Evolutionary conservation across 1,139 yeast species (phyloP).

Genomic region (Diutina sp.): DNA sequence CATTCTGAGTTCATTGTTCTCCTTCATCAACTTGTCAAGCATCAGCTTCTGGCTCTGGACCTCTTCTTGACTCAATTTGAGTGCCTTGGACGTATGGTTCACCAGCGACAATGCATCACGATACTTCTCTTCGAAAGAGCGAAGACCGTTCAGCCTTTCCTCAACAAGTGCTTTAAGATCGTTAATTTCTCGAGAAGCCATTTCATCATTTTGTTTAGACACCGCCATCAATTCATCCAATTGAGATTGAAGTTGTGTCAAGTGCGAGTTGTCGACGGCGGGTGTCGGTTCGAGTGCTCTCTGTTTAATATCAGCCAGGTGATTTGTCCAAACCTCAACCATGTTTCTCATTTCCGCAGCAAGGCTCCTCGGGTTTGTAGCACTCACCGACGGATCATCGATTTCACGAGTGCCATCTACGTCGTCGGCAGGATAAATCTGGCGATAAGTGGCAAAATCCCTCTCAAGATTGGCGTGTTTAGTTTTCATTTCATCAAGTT

Average conservation of each 20-base stretch:
- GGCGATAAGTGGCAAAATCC: constrained; percentile 10
- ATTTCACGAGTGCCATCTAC: neutral
- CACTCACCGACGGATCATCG: neutral
- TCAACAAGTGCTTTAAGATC: constrained; percentile 20
- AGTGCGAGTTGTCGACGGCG: constrained; percentile 14
- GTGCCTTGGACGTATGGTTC: constrained; percentile 63
- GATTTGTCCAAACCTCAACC: constrained; percentile 23
- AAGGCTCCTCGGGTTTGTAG: constrained; percentile 5
- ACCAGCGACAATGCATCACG: constrained; percentile 61
- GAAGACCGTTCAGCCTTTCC: neutral
- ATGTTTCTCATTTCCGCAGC: constrained; percentile 27
- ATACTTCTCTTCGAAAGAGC: constrained; percentile 39
- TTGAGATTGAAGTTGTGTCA: constrained; percentile 32
- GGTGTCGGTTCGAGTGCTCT: neutral
- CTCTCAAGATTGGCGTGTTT: constrained; percentile 29
- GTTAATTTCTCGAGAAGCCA: constrained; percentile 19
- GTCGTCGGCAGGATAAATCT: neutral
- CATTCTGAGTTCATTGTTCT: constrained; percentile 57
- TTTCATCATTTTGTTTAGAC: constrained; percentile 24
- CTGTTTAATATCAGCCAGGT: neutral
- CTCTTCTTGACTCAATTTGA: constrained; percentile 63
- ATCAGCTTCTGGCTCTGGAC: constrained; percentile 44
- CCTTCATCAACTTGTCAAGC: constrained; percentile 45
- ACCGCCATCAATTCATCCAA: constrained; percentile 31
- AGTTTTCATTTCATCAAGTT: neutral